Evolutionary conservation across 805 yeast species (phyloP).

Genomic region (Helenozyma rhizophorensis): DNA sequence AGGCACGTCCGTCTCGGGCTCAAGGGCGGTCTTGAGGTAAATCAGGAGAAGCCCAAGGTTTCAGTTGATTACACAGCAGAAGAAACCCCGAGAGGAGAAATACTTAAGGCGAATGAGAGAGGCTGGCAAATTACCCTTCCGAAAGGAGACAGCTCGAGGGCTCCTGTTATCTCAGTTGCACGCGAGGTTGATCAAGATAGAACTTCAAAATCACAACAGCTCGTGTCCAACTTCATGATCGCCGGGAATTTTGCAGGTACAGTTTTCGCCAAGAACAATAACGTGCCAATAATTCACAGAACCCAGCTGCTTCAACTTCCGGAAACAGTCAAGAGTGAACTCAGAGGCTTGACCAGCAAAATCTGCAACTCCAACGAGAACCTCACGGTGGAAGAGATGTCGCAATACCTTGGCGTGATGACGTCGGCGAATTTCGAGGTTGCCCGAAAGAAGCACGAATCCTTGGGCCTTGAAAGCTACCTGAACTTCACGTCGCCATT

Average conservation of each 20-base stretch:
- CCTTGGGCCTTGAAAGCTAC: constrained; percentile 60
- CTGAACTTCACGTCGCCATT: constrained; percentile 63
- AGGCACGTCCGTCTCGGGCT: constrained; percentile 18
- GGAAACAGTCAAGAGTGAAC: constrained; percentile 18
- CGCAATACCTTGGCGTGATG: constrained; percentile 42
- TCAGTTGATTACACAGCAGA: constrained; percentile 9
- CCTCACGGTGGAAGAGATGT: constrained; percentile 36
- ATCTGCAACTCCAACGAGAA: constrained; percentile 12
- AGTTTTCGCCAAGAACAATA: constrained; percentile 34
- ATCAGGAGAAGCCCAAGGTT: constrained; percentile 13
- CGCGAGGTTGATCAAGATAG: constrained; percentile 13
- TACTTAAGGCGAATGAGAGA: background rate
- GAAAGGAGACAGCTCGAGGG: background rate
- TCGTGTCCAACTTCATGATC: constrained; percentile 86
- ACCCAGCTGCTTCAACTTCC: constrained; percentile 29
- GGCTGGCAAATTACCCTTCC: constrained; percentile 12
- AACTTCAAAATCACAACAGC: constrained; percentile 47
- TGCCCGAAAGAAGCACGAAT: constrained; percentile 47
- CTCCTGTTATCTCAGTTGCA: constrained; percentile 11
- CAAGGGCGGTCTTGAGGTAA: constrained; percentile 21
- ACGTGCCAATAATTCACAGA: constrained; percentile 51
- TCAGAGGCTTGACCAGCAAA: constrained; percentile 19
- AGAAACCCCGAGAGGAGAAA: background rate
- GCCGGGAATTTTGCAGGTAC: constrained; percentile 66
- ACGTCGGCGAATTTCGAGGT: constrained; percentile 51